These are phyloP conservation scores for Tetrahymena malaccensis DNA, from an alignment of 73 alveolate genomes.

Conservation along the genomic window DNA sequence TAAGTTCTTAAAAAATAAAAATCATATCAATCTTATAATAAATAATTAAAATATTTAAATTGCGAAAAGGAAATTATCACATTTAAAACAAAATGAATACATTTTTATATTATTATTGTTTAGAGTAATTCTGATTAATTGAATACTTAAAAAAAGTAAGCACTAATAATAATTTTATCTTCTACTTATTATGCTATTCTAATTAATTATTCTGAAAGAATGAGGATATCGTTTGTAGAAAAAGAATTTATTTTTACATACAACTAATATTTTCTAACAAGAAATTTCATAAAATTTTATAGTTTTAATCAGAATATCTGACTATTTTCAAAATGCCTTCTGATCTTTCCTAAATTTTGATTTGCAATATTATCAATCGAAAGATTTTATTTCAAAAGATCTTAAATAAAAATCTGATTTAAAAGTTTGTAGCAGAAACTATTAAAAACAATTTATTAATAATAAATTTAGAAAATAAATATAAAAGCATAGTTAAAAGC, in stretches of 20 bases:
- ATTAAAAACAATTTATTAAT: no score
- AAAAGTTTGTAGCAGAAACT: background rate
- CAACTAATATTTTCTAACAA: background rate
- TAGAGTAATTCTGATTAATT: no score
- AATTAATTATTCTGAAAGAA: background rate
- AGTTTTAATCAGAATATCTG: background rate
- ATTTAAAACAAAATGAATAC: no score
- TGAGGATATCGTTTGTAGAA: background rate
- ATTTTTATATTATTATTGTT: no score
- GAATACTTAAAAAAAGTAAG: no score
- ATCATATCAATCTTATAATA: no score
- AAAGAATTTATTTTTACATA: background rate
- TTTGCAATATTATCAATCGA: background rate
- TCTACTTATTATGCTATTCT: background rate
- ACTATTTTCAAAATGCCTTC: background rate
- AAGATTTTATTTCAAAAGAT: background rate
- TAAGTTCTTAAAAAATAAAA: no score
- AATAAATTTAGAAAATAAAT: no score
- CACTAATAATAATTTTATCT: background rate
- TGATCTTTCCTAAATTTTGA: background rate
- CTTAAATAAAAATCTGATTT: background rate
- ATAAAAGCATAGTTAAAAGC: background rate
- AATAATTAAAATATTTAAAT: no score
- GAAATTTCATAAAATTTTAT: background rate
- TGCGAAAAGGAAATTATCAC: no score